Percentiles rank a stretch among this genome's conserved stretches.
Evolutionary conservation across 805 yeast species (phyloP).

Genomic region (Yarrowia sp.): DNA sequence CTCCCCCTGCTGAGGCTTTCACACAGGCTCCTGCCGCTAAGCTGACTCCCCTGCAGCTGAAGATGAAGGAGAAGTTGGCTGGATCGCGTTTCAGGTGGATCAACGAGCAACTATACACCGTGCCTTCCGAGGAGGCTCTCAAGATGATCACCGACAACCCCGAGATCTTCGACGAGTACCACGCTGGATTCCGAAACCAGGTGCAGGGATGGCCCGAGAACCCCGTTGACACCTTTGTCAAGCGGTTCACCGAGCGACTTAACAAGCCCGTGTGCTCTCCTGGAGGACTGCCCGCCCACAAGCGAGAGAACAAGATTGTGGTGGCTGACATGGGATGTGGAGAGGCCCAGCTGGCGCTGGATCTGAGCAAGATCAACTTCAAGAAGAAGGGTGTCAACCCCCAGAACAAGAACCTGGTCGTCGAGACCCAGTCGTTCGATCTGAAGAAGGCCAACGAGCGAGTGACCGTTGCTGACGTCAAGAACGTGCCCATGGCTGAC

Average conservation of each 20-base stretch:
- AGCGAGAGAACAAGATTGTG: slow-evolving; percentile 57
- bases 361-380: slow-evolving; percentile 47
- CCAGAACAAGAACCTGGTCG: slow-evolving; percentile 30
- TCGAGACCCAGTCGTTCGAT: slow-evolving; percentile 83
- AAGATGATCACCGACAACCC: slow-evolving; percentile 77
- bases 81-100: slow-evolving; percentile 98
- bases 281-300: slow-evolving; percentile 76
- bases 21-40: slow-evolving; percentile 27
- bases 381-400: slow-evolving; percentile 37
- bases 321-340: slow-evolving; percentile 99
- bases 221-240: slow-evolving; percentile 88
- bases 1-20: slow-evolving; percentile 6
- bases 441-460: slow-evolving; percentile 82
- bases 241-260: slow-evolving; percentile 53
- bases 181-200: slow-evolving; percentile 91
- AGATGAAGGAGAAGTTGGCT: slow-evolving; percentile 90
- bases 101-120: slow-evolving; percentile 93
- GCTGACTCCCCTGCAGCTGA: slow-evolving; percentile 57
- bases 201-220: slow-evolving; percentile 98
- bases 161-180: slow-evolving; percentile 86
- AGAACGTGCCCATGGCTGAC: slow-evolving; percentile 79
- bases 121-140: slow-evolving; percentile 72
- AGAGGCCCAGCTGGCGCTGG: slow-evolving; percentile 82
- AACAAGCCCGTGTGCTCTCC: slow-evolving; percentile 83
- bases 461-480: slow-evolving; percentile 95